A percentile compares a stretch with the other conserved stretches of the same genome.
Conservation (phyloP, 306 rosid species). For the Aeschynomene evenia region DNA sequence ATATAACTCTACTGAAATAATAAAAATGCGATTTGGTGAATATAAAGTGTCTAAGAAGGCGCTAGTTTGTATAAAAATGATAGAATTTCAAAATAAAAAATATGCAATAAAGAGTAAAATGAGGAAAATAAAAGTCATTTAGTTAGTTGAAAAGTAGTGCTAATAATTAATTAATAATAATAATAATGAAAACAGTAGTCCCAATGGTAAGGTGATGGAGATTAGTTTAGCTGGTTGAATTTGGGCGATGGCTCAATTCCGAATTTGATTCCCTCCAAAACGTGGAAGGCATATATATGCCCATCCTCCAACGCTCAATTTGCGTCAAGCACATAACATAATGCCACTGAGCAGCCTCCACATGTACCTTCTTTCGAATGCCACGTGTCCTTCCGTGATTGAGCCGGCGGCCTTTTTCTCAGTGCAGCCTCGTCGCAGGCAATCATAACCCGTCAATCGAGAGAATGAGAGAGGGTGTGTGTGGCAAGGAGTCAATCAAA, state of each 20-base stretch:
- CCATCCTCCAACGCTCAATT: background rate
- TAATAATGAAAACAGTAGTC: background rate
- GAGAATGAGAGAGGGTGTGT: background rate
- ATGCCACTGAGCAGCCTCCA: constrained; percentile 19
- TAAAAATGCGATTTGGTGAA: too few relatives aligned
- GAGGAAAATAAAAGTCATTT: too few relatives aligned
- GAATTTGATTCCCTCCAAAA: constrained; percentile 29
- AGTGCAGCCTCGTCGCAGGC: constrained; percentile 36
- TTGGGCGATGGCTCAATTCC: background rate
- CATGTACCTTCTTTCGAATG: background rate
- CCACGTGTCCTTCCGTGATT: constrained; percentile 31
- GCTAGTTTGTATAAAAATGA: too few relatives aligned
- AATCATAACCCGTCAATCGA: constrained; percentile 8
- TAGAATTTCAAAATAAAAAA: too few relatives aligned
- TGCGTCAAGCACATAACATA: constrained; percentile 1
- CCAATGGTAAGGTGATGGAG: background rate
- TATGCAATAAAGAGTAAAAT: too few relatives aligned
- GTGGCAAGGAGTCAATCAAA: constrained; percentile 24
- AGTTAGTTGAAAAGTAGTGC: too few relatives aligned
- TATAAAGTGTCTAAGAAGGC: too few relatives aligned
- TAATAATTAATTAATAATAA: too few relatives aligned
- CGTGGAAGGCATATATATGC: background rate
- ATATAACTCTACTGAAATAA: too few relatives aligned
- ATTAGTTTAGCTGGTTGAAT: background rate
- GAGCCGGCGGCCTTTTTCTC: constrained; percentile 5